phyloP scores from a whole-genome alignment of 2,329 filamentous ascomycete genomes.

The Scytalidium sp. region DNA sequence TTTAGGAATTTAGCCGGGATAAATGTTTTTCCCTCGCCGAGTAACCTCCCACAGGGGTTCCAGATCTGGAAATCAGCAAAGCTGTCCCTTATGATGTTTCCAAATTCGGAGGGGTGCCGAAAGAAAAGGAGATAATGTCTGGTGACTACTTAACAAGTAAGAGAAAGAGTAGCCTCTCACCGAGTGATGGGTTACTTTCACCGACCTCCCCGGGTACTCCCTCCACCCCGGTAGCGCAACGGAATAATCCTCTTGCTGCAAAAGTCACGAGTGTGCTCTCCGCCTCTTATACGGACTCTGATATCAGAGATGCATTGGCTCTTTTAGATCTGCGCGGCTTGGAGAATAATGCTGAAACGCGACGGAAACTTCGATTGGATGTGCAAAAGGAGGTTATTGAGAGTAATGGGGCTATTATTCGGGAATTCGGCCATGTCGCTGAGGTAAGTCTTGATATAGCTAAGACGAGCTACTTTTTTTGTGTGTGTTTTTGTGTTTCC shows the following conservation, averaged over 20 bases:
- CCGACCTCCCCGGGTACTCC: conserved; percentile 13
- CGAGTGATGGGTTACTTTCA: conserved; percentile 19
- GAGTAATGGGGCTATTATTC: conserved; percentile 84
- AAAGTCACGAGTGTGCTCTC: conserved; percentile 85
- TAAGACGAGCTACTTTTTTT: neutral
- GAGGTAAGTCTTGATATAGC: conserved; percentile 58
- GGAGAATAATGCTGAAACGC: conserved; percentile 72
- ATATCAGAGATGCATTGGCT: conserved; percentile 80
- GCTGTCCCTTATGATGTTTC: neutral
- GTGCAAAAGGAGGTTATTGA: conserved; percentile 91
- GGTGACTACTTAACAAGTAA: conserved; percentile 22
- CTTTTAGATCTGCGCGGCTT: conserved; percentile 72
- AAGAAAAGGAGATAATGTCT: conserved; percentile 15
- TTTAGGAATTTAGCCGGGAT: neutral
- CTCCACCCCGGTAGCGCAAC: conserved; percentile 22
- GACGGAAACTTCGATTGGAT: conserved; percentile 76
- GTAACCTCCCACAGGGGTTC: neutral
- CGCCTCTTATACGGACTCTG: conserved; percentile 86
- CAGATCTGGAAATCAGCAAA: neutral
- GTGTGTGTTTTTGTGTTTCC: conserved; percentile 1
- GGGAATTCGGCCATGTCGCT: conserved; percentile 84
- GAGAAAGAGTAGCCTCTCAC: conserved; percentile 17
- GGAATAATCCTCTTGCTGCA: conserved; percentile 65
- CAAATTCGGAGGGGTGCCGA: neutral
- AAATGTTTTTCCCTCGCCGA: neutral